These are phyloP conservation scores for Podaxis pistillaris DNA, from an alignment of 768 basidiomycete genomes.

Conservation along the genomic window DNA sequence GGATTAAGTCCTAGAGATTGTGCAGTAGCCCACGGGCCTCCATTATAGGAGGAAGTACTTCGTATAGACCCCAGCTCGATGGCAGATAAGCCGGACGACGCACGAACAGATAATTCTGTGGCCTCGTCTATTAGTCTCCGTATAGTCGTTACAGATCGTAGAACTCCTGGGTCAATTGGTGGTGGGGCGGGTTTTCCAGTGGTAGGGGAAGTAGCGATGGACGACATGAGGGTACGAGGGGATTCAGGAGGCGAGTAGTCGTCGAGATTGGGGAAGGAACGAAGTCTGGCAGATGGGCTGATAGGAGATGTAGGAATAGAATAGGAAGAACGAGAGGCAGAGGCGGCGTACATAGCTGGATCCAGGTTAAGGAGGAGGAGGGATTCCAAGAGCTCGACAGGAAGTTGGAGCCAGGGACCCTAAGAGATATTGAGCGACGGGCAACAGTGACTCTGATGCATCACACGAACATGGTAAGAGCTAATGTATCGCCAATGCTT, in stretches of 20 bases:
- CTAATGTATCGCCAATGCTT: conserved; percentile 95
- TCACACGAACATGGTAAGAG: conserved; percentile 75
- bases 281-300: conserved; percentile 1
- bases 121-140: conserved; percentile 87
- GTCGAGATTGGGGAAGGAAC: conserved; percentile 28
- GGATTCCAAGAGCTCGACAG: conserved; percentile 81
- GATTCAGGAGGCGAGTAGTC: conserved; percentile 47
- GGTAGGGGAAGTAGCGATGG: conserved; percentile 45
- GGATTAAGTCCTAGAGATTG: conserved; percentile 66
- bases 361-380: conserved; percentile 77
- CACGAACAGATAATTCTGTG: conserved; percentile 83
- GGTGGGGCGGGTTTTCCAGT: conserved; percentile 75
- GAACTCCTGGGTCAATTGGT: conserved; percentile 87
- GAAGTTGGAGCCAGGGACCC: conserved; percentile 93
- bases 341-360: conserved; percentile 48
- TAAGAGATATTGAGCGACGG: conserved; percentile 30
- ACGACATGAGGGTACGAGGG: conserved; percentile 33
- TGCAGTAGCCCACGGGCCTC: conserved; percentile 58
- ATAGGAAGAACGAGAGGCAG: conserved; percentile 26
- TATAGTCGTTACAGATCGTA: conserved; percentile 71
- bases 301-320: conserved; percentile 20
- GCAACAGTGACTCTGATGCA: conserved; percentile 15
- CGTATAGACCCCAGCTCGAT: conserved; percentile 70
- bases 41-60: conserved; percentile 37
- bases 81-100: conserved; percentile 79